Percentiles rank a stretch among this genome's conserved stretches.
phyloP scores from a whole-genome alignment of 306 rosid species.

The Adenanthera pavonina region DNA sequence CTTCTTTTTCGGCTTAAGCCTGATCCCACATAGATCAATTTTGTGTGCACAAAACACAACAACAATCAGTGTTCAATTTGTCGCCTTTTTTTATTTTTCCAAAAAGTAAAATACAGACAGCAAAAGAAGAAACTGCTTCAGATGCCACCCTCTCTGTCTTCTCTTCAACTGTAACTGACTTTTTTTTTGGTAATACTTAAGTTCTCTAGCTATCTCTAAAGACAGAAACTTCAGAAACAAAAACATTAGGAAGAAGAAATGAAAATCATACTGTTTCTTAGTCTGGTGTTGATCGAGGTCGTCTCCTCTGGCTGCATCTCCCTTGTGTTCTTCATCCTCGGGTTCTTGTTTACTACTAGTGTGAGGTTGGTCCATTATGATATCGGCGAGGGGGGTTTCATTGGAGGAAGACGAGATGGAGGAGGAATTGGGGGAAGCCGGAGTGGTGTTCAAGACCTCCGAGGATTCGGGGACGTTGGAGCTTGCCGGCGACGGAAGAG shows the following conservation, averaged over 20 bases:
- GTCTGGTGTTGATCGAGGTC: constrained; percentile 57
- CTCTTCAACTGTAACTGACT: not conserved
- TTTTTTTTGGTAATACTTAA: not conserved
- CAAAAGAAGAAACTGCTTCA: not conserved
- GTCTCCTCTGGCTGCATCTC: constrained; percentile 30
- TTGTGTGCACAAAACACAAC: not conserved
- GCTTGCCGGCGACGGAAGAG: constrained; percentile 47
- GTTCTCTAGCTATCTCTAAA: not conserved
- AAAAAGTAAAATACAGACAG: not conserved
- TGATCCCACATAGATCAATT: constrained; percentile 31
- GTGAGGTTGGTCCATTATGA: constrained; percentile 5
- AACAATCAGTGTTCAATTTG: not conserved
- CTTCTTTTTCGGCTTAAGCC: constrained; percentile 82
- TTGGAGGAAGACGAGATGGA: constrained; percentile 78
- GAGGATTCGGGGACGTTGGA: constrained; percentile 59
- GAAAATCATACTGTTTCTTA: constrained; percentile 62
- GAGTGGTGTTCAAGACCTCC: constrained; percentile 72
- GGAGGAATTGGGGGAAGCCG: constrained; percentile 68
- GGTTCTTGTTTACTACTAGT: constrained; percentile 24
- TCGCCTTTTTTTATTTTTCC: not conserved
- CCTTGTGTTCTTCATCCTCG: constrained; percentile 32
- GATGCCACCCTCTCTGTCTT: not conserved
- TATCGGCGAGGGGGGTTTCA: constrained; percentile 44
- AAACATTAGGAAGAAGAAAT: not conserved
- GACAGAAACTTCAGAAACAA: not conserved